Base-by-base conservation (phyloP, 495 filamentous ascomycete genomes). In the Saxophila tyrrhenica region DNA sequence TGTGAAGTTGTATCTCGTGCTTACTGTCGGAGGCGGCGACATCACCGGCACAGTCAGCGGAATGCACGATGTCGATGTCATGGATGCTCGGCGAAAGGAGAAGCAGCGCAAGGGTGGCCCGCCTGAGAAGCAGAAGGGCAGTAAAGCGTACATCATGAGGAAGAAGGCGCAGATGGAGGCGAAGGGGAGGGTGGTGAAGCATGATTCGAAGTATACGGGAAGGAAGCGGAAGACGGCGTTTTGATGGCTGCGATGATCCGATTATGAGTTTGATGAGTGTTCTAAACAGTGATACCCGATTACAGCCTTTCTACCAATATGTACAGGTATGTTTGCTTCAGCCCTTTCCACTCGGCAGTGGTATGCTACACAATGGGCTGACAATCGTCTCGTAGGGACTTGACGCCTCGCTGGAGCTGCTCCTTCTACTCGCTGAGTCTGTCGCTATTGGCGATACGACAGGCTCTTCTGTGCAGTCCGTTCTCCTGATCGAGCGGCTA, bases 141-240 rank as follows among this genome's bases (percentile, higher is more conserved):
- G 83, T 61, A 94, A 86, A 69, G 77, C 74, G 32, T 96, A 90
- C 89, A 95, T 98, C 59, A 61, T 92, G 72, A 79, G 80, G 63
- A 98, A 96, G 72, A 98, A 98, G 72, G 88, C 94, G 58, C 87
- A 94, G 71, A 90, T 92, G 86, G 84, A 88, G 68, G 76, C 77
- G 63, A 94, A 95, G 70, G 92, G 92, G 20, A 96, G 92, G 76
- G 78, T 94, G 13, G 89, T 96, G 54, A 96, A 95, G 76, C 69
- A 79, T 2, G 85, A 75, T 58, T 90, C 86, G 20, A 97, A 90
- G 67, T 98, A 92, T 64, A 97, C 92, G 1, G 92, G 92, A 20
- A 77, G 90, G 60, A 94, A 86, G 68, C 74, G 92, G 65, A 76
- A 83, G n/a, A 67, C 71, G 15, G 72, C 69, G 3, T 82, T 80